phyloP scores from a whole-genome alignment of 2,329 filamentous ascomycete species.

The Aspergillus novoparasiticus region DNA sequence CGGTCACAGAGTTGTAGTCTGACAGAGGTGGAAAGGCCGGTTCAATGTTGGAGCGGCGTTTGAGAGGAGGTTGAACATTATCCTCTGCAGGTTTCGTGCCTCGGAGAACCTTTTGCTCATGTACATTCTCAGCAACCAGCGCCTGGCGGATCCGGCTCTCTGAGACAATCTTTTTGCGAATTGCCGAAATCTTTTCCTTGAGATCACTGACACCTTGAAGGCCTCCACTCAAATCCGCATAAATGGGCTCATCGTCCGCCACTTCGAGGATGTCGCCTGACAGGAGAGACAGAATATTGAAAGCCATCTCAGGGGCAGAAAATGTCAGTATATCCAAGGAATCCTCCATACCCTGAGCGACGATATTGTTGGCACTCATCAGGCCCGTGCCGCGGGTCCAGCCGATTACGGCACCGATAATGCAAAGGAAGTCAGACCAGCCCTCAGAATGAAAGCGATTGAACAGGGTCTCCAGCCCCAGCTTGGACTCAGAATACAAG shows the following conservation, averaged over 20 bases:
- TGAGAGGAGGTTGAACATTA: neutral
- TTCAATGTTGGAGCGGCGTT: neutral
- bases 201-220: constrained; percentile 78
- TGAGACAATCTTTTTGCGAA: neutral
- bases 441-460: constrained; percentile 97
- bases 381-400: constrained; percentile 98
- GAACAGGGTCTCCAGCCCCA: constrained; percentile 95
- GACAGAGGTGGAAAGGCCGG: neutral
- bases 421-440: constrained; percentile 96
- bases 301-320: constrained; percentile 99
- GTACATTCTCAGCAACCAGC: neutral
- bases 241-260: constrained; percentile 93
- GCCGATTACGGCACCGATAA: constrained; percentile 96
- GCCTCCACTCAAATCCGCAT: constrained; percentile 95
- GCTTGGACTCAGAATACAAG: constrained; percentile 97
- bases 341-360: constrained; percentile 93
- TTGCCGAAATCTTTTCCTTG: neutral
- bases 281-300: constrained; percentile 96
- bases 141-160: neutral
- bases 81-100: neutral
- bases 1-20: neutral
- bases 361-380: constrained; percentile 97
- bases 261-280: constrained; percentile 89
- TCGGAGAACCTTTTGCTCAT: neutral
- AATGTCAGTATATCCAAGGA: constrained; percentile 91